Evolutionary conservation across 768 basidiomycete species (phyloP).

Genomic region (Cystobasidium tubakii): DNA sequence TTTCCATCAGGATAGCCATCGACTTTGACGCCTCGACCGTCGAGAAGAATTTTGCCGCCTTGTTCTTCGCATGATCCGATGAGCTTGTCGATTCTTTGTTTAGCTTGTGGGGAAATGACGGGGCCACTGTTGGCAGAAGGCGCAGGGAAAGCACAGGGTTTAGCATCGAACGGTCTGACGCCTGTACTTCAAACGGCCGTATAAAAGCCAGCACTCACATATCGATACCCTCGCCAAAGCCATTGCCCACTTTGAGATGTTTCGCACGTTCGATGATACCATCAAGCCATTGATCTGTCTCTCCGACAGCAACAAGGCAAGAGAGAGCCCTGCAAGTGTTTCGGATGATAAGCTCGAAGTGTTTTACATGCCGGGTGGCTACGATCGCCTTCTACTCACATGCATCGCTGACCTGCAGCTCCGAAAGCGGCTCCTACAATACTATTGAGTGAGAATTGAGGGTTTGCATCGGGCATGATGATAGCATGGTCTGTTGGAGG

Average conservation of each 20-base stretch:
- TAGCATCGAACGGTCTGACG: no score
- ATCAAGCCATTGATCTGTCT: constrained; percentile 70
- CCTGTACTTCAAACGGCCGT: no score
- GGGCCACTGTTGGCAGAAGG: constrained; percentile 51
- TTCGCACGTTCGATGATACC: constrained; percentile 76
- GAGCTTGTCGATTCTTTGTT: constrained; percentile 65
- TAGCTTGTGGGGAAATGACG: constrained; percentile 66
- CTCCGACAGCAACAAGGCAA: constrained; percentile 66
- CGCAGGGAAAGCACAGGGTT: no score
- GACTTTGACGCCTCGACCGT: constrained; percentile 68
- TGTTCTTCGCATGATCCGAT: constrained; percentile 60
- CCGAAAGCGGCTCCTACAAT: constrained; percentile 91
- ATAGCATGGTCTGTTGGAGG: constrained; percentile 44
- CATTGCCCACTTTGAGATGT: constrained; percentile 74
- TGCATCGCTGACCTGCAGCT: constrained; percentile 94
- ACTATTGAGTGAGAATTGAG: constrained; percentile 83
- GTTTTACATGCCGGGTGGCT: not conserved
- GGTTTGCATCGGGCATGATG: constrained; percentile 60
- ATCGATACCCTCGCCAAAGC: constrained; percentile 81
- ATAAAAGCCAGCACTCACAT: constrained; percentile 56
- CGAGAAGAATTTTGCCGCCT: constrained; percentile 78
- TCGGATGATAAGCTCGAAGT: not conserved
- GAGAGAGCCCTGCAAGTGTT: constrained; percentile 14
- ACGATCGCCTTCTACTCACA: constrained; percentile 55
- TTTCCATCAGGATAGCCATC: constrained; percentile 77